Conservation (phyloP, 768 basidiomycete species). For the Mycena galericulata region DNA sequence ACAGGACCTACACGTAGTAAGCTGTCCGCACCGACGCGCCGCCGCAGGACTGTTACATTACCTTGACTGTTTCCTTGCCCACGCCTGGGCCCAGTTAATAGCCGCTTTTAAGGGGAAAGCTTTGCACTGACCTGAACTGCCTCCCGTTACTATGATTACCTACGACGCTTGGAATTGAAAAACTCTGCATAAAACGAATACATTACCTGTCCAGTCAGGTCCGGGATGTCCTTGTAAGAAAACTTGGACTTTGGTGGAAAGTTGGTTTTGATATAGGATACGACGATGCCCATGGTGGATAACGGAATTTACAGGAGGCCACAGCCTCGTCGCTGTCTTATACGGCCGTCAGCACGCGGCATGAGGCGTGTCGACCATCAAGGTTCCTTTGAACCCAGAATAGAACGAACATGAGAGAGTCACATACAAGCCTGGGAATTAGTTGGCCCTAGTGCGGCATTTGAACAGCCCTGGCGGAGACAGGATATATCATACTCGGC, state of each 20-base stretch:
- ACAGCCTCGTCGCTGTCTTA: too few species aligned
- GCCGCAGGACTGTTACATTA: background rate
- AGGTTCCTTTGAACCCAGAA: too few species aligned
- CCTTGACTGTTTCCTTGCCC: constrained; percentile 71
- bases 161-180: too few species aligned
- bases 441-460: too few species aligned
- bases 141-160: constrained; percentile 55
- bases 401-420: too few species aligned
- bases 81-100: constrained; percentile 49
- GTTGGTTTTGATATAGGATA: background rate
- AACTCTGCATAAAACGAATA: too few species aligned
- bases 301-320: too few species aligned
- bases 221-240: constrained; percentile 62
- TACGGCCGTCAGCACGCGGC: too few species aligned
- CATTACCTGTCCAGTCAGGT: constrained; percentile 62
- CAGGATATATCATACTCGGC: too few species aligned
- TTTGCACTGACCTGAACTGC: constrained; percentile 46
- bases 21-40: background rate
- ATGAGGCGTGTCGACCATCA: too few species aligned
- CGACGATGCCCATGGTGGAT: background rate
- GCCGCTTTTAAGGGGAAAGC: background rate
- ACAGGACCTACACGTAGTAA: constrained; percentile 38
- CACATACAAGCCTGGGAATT: too few species aligned
- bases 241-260: constrained; percentile 54
- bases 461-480: too few species aligned